phyloP scores from a whole-genome alignment of 2,329 filamentous ascomycete species.

The Xylariaceae sp. region DNA sequence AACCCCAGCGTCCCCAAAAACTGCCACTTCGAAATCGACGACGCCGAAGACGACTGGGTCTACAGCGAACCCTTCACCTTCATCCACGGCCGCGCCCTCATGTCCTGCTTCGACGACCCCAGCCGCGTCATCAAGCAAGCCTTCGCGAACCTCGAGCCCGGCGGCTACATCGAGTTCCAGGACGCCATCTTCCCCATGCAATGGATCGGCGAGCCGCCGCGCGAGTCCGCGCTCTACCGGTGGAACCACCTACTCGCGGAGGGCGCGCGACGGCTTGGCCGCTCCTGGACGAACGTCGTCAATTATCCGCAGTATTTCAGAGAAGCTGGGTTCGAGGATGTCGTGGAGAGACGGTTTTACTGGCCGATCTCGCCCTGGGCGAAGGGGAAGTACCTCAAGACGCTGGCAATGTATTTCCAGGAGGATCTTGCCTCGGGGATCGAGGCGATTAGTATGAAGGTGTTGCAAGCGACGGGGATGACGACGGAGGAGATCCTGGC shows the following conservation, averaged over 20 bases:
- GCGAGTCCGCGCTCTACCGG: conserved; percentile 29
- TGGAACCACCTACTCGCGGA: conserved; percentile 33
- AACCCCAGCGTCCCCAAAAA: conserved; percentile 44
- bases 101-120: conserved; percentile 46
- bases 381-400: conserved; percentile 33
- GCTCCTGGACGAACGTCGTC: conserved; percentile 29
- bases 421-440: conserved; percentile 30
- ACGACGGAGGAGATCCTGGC: conserved; percentile 23
- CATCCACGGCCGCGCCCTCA: conserved; percentile 47
- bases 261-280: conserved; percentile 25
- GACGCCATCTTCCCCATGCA: conserved; percentile 30
- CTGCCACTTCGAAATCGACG: conserved; percentile 49
- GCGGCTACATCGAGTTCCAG: conserved; percentile 37
- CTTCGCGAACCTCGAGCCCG: conserved; percentile 38
- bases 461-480: conserved; percentile 32
- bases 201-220: conserved; percentile 31
- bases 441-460: conserved; percentile 32
- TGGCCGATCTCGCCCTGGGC: conserved; percentile 36
- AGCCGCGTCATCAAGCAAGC: conserved; percentile 41
- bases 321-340: conserved; percentile 31
- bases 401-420: conserved; percentile 30
- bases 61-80: conserved; percentile 46
- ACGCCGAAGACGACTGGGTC: conserved; percentile 49
- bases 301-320: conserved; percentile 29
- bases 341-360: conserved; percentile 30